These are phyloP conservation scores for Zygnema cylindricum DNA, from an alignment of 139 green algal species.

Conservation along the genomic window DNA sequence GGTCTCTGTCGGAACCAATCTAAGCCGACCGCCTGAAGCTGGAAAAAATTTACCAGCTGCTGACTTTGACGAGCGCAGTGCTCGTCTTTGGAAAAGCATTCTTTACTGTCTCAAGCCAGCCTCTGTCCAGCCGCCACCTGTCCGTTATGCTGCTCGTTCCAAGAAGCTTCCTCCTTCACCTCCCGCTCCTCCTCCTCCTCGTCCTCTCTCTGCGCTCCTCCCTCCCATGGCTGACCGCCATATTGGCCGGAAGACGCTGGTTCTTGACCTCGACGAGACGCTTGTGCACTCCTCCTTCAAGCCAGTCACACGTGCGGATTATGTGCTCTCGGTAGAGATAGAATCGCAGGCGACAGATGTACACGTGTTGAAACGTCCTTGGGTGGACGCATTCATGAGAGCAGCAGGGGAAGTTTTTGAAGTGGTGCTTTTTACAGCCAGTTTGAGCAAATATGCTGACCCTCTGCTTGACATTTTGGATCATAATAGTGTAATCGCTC, in stretches of 20 bases:
- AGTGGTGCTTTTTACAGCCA: constrained; percentile 58
- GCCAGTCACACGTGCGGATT: constrained; percentile 86
- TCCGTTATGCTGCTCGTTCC: too few relatives aligned
- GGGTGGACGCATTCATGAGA: constrained; percentile 90
- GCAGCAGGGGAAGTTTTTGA: constrained; percentile 47
- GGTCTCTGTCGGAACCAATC: too few relatives aligned
- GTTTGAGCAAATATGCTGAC: constrained; percentile 79
- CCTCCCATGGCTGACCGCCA: constrained; percentile 32
- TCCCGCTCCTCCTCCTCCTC: not conserved
- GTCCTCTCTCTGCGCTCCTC: not conserved
- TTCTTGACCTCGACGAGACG: constrained; percentile 97
- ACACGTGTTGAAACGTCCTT: constrained; percentile 91
- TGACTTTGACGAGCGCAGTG: too few relatives aligned
- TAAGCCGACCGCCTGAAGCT: too few relatives aligned
- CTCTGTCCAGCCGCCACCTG: too few relatives aligned
- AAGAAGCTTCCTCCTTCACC: too few relatives aligned
- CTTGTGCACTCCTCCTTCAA: constrained; percentile 97
- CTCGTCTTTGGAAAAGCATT: too few relatives aligned
- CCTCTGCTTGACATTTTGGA: constrained; percentile 93
- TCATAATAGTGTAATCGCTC: constrained; percentile 74
- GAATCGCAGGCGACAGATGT: constrained; percentile 73
- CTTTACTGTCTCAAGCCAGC: too few relatives aligned
- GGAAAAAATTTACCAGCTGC: too few relatives aligned
- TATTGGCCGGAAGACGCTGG: constrained; percentile 63
- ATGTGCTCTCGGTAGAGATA: constrained; percentile 92